phyloP scores from a whole-genome alignment of 345 rosid genomes.

The Garcia nutans region DNA sequence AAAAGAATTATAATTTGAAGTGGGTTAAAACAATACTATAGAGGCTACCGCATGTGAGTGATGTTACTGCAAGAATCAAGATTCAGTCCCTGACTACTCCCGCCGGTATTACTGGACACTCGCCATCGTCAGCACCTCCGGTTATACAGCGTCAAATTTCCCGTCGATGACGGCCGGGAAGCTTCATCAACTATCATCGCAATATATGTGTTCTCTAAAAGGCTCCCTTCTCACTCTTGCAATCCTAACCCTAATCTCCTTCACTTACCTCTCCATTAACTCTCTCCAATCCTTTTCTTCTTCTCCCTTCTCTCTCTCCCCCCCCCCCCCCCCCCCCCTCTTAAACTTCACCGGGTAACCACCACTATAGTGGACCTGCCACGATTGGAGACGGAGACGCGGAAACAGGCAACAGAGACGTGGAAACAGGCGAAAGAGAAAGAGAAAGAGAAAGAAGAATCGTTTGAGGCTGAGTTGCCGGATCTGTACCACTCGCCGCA shows the following conservation, averaged over 20 bases:
- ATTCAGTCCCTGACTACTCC: too few relatives aligned
- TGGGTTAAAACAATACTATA: too few relatives aligned
- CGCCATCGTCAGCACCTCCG: background rate
- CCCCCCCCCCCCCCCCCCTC: slow-evolving; percentile 36
- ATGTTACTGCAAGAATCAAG: too few relatives aligned
- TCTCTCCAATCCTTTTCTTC: slow-evolving; percentile 41
- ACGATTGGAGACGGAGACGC: background rate
- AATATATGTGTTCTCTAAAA: slow-evolving; percentile 55
- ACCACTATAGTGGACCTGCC: background rate
- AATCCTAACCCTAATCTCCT: slow-evolving; percentile 61
- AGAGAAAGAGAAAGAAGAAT: background rate
- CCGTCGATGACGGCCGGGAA: slow-evolving; percentile 55
- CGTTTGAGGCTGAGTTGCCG: slow-evolving; percentile 30
- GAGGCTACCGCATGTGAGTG: too few relatives aligned
- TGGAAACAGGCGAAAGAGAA: too few relatives aligned
- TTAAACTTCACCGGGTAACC: background rate
- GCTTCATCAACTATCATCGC: slow-evolving; percentile 31
- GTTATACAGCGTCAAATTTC: background rate
- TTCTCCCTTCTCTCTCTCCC: slow-evolving; percentile 14
- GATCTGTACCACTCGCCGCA: slow-evolving; percentile 68
- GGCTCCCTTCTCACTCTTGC: slow-evolving; percentile 67
- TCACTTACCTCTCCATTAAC: slow-evolving; percentile 60
- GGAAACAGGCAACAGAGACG: too few relatives aligned
- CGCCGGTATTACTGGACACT: background rate
- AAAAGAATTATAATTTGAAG: too few relatives aligned